Evolutionary conservation across 2,329 filamentous ascomycete species (phyloP).

Genomic region (Clonostachys chloroleuca): DNA sequence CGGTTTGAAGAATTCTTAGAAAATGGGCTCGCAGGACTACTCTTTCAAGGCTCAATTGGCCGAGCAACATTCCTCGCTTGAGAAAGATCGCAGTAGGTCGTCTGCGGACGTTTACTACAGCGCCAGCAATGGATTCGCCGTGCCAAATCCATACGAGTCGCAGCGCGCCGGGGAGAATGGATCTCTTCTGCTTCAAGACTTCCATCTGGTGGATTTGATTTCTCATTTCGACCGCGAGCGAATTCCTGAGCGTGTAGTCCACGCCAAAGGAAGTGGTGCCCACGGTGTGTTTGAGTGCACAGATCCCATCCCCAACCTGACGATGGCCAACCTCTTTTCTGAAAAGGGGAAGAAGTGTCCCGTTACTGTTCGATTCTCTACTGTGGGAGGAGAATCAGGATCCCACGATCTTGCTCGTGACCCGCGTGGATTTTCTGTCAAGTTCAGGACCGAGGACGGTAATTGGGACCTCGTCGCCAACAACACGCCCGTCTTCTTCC

Average conservation of each 20-base stretch:
- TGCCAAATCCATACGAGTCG: slow-evolving; percentile 52
- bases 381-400: slow-evolving; percentile 69
- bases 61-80: slow-evolving; percentile 28
- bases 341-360: slow-evolving; percentile 66
- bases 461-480: slow-evolving; percentile 71
- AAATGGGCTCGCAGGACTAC: slow-evolving; percentile 11
- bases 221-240: slow-evolving; percentile 58
- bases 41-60: slow-evolving; percentile 29
- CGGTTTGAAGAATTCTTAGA: too few species aligned
- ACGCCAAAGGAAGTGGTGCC: slow-evolving; percentile 54
- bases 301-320: slow-evolving; percentile 47
- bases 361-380: slow-evolving; percentile 66
- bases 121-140: slow-evolving; percentile 50
- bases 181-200: slow-evolving; percentile 52
- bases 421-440: slow-evolving; percentile 67
- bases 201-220: slow-evolving; percentile 57
- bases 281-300: slow-evolving; percentile 48
- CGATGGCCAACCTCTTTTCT: slow-evolving; percentile 45
- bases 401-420: slow-evolving; percentile 70
- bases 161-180: slow-evolving; percentile 54
- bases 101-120: slow-evolving; percentile 43
- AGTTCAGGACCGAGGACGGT: slow-evolving; percentile 70
- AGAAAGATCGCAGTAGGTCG: slow-evolving; percentile 28
- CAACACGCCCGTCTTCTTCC: slow-evolving; percentile 72
- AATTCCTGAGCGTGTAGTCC: slow-evolving; percentile 58